Base-by-base conservation (phyloP, 164 flowering plant species). In the Echeveria elegans region DNA sequence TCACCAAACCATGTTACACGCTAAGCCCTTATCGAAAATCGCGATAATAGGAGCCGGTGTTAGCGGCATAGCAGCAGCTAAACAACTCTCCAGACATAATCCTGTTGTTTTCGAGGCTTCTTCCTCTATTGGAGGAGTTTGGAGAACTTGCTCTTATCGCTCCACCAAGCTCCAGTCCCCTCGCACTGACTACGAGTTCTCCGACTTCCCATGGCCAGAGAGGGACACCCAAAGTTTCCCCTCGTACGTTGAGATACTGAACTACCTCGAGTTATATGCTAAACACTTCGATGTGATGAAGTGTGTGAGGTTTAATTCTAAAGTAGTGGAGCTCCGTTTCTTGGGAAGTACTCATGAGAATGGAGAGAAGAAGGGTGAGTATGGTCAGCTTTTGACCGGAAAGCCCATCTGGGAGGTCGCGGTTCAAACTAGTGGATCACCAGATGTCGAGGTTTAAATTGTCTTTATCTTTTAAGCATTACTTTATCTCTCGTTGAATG, bases 21-120 rank as follows among this genome's bases (percentile, higher is more conserved):
- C 30, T 15, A 23, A 53, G 2, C 9, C 31, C 30, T 36, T 47
- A 15, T 21, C 86, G 18, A 89, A 74, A 68, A 80, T 94, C 1
- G 97, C 79, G 64, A 91, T 94, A 5, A 79, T 94, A 16, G 99
- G 97, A 6, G 97, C 84, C 32, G 99, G 97, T 0, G 81, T 94
- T 7, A 91, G 99, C 69, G 99, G 99, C 53, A 60, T 91, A 36
- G 97, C 97, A 0, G 92, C 96, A 4, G 92, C 95, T 1, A 94
- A 88, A 68, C 96, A 94, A 76, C 88, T 91, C 1, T 36, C 77
- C 36, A 66, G 47, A 58, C 58, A 81, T 73, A 59, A 81, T n/a
- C 97, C 99, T 0, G 71, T 91, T 19, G 90, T 91, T 12, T 91
- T 94, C 41, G 99, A 94, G 76, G 93, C 96, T 36, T 74, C 82